These are phyloP conservation scores for Volvox africanus DNA, from an alignment of 139 green algal species.

Conservation along the genomic window DNA sequence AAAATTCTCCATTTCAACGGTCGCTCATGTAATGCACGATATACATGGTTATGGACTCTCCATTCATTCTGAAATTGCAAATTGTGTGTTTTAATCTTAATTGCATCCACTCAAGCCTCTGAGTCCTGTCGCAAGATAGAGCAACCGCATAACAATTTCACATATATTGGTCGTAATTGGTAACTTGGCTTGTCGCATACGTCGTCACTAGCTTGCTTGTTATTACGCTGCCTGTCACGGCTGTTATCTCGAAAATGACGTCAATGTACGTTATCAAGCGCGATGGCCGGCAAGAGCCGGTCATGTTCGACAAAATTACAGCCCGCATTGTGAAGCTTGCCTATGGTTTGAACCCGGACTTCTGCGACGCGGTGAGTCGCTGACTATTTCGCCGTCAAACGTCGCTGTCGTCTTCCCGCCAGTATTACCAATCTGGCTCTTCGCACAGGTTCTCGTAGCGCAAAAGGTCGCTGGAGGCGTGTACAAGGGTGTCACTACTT, in stretches of 20 bases:
- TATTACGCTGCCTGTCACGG: background rate
- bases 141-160: too few species aligned
- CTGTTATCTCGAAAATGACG: constrained; percentile 41
- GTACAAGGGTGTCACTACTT: constrained; percentile 97
- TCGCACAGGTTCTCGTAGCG: constrained; percentile 90
- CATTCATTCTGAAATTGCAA: too few species aligned
- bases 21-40: too few species aligned
- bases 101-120: too few species aligned
- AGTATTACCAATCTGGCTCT: background rate
- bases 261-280: constrained; percentile 95
- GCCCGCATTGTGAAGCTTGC: constrained; percentile 95
- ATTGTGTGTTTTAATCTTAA: too few species aligned
- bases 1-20: background rate
- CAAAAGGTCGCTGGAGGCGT: constrained; percentile 97
- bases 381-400: background rate
- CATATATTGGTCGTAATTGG: too few species aligned
- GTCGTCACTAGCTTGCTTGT: background rate
- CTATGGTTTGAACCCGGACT: constrained; percentile 96
- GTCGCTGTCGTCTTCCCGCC: constrained; percentile 9
- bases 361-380: constrained; percentile 91
- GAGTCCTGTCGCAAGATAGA: too few species aligned
- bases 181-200: background rate
- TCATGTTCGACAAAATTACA: constrained; percentile 99
- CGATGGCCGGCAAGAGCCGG: constrained; percentile 88
- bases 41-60: too few species aligned